Base-by-base conservation (phyloP, 176 grass and related monocot genomes). In the Pontederia paniculata region DNA sequence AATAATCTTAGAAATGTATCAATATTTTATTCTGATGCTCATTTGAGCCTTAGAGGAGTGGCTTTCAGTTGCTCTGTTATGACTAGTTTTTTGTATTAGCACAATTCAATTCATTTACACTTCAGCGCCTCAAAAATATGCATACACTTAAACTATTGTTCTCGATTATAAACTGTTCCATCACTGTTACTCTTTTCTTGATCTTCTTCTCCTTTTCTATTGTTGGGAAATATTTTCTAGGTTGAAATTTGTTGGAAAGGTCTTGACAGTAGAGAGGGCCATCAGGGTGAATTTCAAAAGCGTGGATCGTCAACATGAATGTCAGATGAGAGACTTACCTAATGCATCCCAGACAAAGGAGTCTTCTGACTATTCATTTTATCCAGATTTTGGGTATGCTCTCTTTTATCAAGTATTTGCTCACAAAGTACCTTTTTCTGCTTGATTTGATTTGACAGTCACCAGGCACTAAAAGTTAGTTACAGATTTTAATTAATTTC, bases 221-320 rank as follows among this genome's bases (percentile, higher is more conserved):
- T n/a, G 49, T 80, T 66, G 64, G 45, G 42, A 25, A 17, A 68
- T 44, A 50, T 73, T 76, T 60, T 79, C 69, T 59, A 95, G 90
- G 80, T 68, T 89, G 76, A 89, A 76, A 63, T 86, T 96, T 63
- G 82, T 96, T 1, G 85, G 85, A 46, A 89, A 89, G 81, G 76
- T 86, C 10, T 66, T 96, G 52, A 65, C 52, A 50, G 90, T 96
- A 0, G 85, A 96, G 80, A 75, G 76, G 80, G 79, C 59, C 15
- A 74, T 69, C 75, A 60, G 62, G 44, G 44, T 53, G 66, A 74
- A 73, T 80, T 44, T 74, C 31, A 85, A 88, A 23, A 74, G 45
- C 51, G 6, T 55, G 3, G 52, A 77, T 23, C 54, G 80, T 74
- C 75, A 63, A 43, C 48, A 72, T 66, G 66, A 89, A 43, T 71